phyloP scores from a whole-genome alignment of 2,329 filamentous ascomycete genomes.

The Piedraia hortae region DNA sequence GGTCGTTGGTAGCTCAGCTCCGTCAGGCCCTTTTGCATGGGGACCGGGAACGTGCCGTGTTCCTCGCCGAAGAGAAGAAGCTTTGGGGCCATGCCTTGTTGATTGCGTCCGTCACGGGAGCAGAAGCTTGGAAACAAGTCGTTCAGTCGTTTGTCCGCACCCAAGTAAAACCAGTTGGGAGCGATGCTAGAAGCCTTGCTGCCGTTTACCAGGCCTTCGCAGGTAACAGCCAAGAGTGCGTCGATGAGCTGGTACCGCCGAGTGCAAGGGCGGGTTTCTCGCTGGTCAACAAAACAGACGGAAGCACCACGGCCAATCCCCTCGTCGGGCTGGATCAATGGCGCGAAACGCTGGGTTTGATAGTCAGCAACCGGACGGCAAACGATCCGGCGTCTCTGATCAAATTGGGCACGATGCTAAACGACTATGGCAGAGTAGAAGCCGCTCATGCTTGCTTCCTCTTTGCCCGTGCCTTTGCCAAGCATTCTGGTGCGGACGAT shows the following conservation, averaged over 20 bases:
- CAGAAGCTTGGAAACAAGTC: slow-evolving; percentile 62
- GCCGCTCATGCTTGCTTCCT: slow-evolving; percentile 87
- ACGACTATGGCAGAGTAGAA: slow-evolving; percentile 64
- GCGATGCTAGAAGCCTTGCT: slow-evolving; percentile 59
- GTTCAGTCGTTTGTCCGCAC: slow-evolving; percentile 86
- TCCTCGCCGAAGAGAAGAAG: slow-evolving; percentile 75
- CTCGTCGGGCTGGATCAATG: slow-evolving; percentile 75
- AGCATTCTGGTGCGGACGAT: slow-evolving; percentile 68
- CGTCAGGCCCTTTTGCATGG: slow-evolving; percentile 48
- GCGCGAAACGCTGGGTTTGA: slow-evolving; percentile 65
- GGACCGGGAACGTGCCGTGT: slow-evolving; percentile 72
- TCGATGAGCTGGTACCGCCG: slow-evolving; percentile 81
- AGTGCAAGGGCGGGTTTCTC: slow-evolving; percentile 81
- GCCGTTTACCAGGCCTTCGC: slow-evolving; percentile 84
- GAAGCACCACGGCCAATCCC: slow-evolving; percentile 37
- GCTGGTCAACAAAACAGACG: slow-evolving; percentile 51
- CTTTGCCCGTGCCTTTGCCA: slow-evolving; percentile 42
- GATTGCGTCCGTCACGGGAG: slow-evolving; percentile 53
- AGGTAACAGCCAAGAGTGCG: slow-evolving; percentile 77
- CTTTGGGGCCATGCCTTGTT: slow-evolving; percentile 94
- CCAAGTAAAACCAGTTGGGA: slow-evolving; percentile 58
- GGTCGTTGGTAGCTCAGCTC: slow-evolving; percentile 40
- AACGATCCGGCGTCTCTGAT: slow-evolving; percentile 54
- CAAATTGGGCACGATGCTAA: slow-evolving; percentile 55
- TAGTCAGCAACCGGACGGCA: slow-evolving; percentile 64